Percentiles rank a stretch among this genome's conserved stretches.
These are phyloP conservation scores for Gossypium sturtianum DNA, from an alignment of 345 rosid genomes.

Conservation along the genomic window DNA sequence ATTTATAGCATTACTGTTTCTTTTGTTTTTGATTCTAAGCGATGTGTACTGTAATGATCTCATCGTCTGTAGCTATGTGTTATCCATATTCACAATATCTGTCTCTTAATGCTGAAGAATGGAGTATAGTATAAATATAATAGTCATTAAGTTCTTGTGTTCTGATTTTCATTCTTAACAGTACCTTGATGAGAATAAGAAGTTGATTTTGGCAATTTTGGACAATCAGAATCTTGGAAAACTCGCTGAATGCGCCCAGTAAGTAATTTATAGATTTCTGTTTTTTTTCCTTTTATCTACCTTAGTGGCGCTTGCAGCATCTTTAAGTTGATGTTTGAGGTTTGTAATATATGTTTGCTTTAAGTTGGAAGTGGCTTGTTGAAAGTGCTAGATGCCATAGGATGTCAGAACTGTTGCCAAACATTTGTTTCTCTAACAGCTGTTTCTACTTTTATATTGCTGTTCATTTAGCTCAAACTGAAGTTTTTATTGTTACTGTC, in stretches of 20 bases:
- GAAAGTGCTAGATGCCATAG: too few species aligned
- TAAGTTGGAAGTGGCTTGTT: not conserved
- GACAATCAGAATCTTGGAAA: conserved; percentile 92
- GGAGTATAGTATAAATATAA: not conserved
- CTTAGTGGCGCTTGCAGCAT: not conserved
- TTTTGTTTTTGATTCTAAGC: too few species aligned
- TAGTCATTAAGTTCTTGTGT: not conserved
- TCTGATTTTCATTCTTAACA: conserved; percentile 30
- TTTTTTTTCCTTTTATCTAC: not conserved
- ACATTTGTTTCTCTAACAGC: too few species aligned
- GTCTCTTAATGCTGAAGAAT: not conserved
- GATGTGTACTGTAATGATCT: too few species aligned
- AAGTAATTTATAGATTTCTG: conserved; percentile 26
- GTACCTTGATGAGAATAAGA: conserved; percentile 95
- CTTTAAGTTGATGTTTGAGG: not conserved
- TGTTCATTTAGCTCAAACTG: too few species aligned
- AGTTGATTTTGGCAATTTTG: conserved; percentile 78
- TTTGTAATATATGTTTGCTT: not conserved
- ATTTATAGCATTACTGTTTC: too few species aligned
- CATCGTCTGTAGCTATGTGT: not conserved
- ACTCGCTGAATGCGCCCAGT: conserved; percentile 89
- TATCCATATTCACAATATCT: not conserved
- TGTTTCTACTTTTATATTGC: too few species aligned
- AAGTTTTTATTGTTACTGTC: too few species aligned
- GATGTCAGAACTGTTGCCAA: not conserved